Conservation (phyloP, 257 asterid species). For the Verbascum thapsus region DNA sequence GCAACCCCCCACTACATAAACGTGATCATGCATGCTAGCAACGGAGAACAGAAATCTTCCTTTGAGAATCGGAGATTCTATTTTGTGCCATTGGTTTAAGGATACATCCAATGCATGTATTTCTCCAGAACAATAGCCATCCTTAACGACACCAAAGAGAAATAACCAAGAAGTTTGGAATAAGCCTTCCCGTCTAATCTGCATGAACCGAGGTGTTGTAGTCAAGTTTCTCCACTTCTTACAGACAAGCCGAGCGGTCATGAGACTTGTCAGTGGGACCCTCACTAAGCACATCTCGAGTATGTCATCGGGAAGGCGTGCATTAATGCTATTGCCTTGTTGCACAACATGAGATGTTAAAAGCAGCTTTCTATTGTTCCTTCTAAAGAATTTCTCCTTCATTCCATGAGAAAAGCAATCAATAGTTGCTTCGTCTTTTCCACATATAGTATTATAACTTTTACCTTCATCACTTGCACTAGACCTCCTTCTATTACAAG, state of each 20-base stretch:
- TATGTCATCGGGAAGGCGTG: constrained; percentile 81
- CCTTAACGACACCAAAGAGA: constrained; percentile 78
- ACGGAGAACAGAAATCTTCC: constrained; percentile 87
- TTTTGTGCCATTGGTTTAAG: constrained; percentile 76
- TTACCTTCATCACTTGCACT: constrained; percentile 73
- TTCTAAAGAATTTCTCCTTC: constrained; percentile 74
- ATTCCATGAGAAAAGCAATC: constrained; percentile 79
- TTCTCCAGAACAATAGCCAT: constrained; percentile 86
- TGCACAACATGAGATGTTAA: constrained; percentile 39
- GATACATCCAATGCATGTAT: constrained; percentile 82
- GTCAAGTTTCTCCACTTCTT: constrained; percentile 89
- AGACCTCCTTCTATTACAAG: constrained; percentile 59
- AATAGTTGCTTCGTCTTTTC: constrained; percentile 53
- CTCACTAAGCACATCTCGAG: constrained; percentile 90
- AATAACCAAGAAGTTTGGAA: constrained; percentile 83
- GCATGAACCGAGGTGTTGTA: constrained; percentile 66
- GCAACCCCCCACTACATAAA: constrained; percentile 85
- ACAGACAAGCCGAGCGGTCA: constrained; percentile 92
- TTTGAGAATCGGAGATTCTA: constrained; percentile 62
- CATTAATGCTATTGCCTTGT: constrained; percentile 51
- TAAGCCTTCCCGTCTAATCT: constrained; percentile 67
- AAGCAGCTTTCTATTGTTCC: constrained; percentile 50
- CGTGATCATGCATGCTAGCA: constrained; percentile 62
- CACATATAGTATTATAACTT: constrained; percentile 45
- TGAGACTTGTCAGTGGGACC: constrained; percentile 71